These are phyloP conservation scores for Oryza rufipogon DNA, from an alignment of 176 grass and related monocot species.

Conservation along the genomic window DNA sequence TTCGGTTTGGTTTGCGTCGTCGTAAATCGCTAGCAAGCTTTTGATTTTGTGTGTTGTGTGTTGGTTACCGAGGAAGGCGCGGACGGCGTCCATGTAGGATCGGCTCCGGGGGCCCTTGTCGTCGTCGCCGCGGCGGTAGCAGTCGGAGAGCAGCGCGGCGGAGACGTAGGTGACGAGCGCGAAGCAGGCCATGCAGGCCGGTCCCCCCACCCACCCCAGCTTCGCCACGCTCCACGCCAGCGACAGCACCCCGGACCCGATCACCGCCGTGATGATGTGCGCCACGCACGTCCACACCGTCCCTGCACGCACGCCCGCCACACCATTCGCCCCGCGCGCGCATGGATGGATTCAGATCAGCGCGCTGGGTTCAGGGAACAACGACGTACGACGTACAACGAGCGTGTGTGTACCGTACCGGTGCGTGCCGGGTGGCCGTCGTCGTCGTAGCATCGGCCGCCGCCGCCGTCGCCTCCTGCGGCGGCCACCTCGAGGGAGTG, in stretches of 20 bases:
- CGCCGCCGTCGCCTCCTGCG: neutral
- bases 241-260: conserved; percentile 83
- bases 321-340: too few species aligned
- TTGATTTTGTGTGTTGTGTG: neutral
- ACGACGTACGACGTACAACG: too few species aligned
- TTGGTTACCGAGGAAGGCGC: conserved; percentile 64
- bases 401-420: conserved; percentile 21
- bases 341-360: neutral
- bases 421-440: conserved; percentile 36
- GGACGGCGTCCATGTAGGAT: conserved; percentile 85
- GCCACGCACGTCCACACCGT: neutral
- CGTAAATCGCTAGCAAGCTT: too few species aligned
- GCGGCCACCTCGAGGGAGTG: conserved; percentile 38
- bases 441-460: conserved; percentile 34
- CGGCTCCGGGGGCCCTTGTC: conserved; percentile 61
- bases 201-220: conserved; percentile 82
- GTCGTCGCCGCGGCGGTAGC: conserved; percentile 64
- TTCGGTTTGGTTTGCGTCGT: too few species aligned
- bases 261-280: conserved; percentile 69
- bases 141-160: conserved; percentile 69
- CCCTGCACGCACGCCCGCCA: too few species aligned
- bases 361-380: too few species aligned
- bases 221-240: conserved; percentile 85
- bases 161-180: conserved; percentile 84
- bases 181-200: conserved; percentile 69